Evolutionary conservation across 1,139 yeast species (phyloP).

Genomic region (Pichia sp.): DNA sequence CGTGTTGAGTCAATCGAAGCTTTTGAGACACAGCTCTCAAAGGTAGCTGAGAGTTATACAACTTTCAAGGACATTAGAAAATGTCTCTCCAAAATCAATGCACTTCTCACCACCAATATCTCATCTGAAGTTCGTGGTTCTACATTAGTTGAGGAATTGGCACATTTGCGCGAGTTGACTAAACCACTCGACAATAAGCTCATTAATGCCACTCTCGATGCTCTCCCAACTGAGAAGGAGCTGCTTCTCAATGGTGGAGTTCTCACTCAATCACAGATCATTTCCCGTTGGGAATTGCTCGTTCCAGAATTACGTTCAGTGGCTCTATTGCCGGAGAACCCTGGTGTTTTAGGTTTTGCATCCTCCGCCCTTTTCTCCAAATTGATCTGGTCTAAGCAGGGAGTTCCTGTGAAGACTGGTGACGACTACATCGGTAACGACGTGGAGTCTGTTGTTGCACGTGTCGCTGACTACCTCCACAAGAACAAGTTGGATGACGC

Average conservation of each 20-base stretch:
- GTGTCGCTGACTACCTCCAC: slow-evolving; percentile 70
- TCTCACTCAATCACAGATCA: slow-evolving; percentile 57
- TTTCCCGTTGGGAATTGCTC: slow-evolving; percentile 64
- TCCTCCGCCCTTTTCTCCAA: slow-evolving; percentile 73
- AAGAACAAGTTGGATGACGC: slow-evolving; percentile 81
- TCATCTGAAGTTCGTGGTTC: slow-evolving; percentile 27
- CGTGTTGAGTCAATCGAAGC: slow-evolving; percentile 54
- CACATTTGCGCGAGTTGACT: slow-evolving; percentile 26
- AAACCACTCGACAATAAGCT: slow-evolving; percentile 24
- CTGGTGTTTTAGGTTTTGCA: slow-evolving; percentile 89
- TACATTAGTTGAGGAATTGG: slow-evolving; percentile 27
- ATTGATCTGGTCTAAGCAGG: slow-evolving; percentile 58
- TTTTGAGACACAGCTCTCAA: slow-evolving; percentile 51
- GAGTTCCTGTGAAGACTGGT: slow-evolving; percentile 39
- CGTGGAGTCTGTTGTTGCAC: slow-evolving; percentile 80
- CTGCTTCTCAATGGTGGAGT: slow-evolving; percentile 36
- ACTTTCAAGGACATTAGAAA: slow-evolving; percentile 50
- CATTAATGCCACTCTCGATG: slow-evolving; percentile 25
- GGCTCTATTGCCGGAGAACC: slow-evolving; percentile 74
- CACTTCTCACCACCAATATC: slow-evolving; percentile 33
- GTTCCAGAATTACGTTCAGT: slow-evolving; percentile 87
- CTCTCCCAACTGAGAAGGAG: slow-evolving; percentile 36
- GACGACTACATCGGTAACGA: slow-evolving; percentile 61
- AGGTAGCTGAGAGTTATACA: slow-evolving; percentile 49
- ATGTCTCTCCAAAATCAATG: slow-evolving; percentile 48